Percentiles rank a stretch among this genome's conserved stretches.
These are phyloP conservation scores for Alternaria gaisen DNA, from an alignment of 2,329 filamentous ascomycete genomes.

Conservation along the genomic window DNA sequence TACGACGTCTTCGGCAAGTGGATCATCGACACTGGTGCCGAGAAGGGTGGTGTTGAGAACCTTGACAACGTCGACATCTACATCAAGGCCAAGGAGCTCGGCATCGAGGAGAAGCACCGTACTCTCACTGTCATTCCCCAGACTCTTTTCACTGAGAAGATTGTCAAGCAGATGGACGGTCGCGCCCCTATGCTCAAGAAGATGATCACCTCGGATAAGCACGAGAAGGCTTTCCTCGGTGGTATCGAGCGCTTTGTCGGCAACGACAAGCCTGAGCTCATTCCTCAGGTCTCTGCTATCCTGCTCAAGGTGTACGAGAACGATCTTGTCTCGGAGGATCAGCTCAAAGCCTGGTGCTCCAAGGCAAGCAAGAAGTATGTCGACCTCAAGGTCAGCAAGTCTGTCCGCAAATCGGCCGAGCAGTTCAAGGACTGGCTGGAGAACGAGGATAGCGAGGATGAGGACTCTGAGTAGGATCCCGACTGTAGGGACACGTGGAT, in stretches of 20 bases:
- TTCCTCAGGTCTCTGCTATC: slow-evolving; percentile 81
- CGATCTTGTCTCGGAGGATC: slow-evolving; percentile 87
- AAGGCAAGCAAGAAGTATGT: slow-evolving; percentile 99
- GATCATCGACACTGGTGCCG: slow-evolving; percentile 79
- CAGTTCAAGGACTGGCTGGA: slow-evolving; percentile 91
- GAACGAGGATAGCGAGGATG: slow-evolving; percentile 74
- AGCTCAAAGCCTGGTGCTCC: slow-evolving; percentile 87
- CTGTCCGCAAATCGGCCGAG: slow-evolving; percentile 93
- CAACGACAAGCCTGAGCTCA: slow-evolving; percentile 81
- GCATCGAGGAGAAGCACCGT: slow-evolving; percentile 93
- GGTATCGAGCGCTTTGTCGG: slow-evolving; percentile 93
- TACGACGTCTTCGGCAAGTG: slow-evolving; percentile 95
- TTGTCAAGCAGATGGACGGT: slow-evolving; percentile 84
- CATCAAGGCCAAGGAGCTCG: slow-evolving; percentile 94
- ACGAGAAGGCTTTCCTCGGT: slow-evolving; percentile 94
- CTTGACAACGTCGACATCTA: slow-evolving; percentile 92
- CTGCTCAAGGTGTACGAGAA: slow-evolving; percentile 90
- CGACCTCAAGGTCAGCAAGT: slow-evolving; percentile 86
- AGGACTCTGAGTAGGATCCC: slow-evolving; percentile 39
- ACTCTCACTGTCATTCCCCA: slow-evolving; percentile 91
- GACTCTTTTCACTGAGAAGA: slow-evolving; percentile 91
- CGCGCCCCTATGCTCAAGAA: slow-evolving; percentile 90
- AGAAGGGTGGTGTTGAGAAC: slow-evolving; percentile 75
- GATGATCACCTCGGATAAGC: slow-evolving; percentile 88
- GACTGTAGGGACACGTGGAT: neutral